Percentiles rank a stretch among this genome's conserved stretches.
These are phyloP conservation scores for Barnettozyma vustinii DNA, from an alignment of 805 yeast species.

Conservation along the genomic window DNA sequence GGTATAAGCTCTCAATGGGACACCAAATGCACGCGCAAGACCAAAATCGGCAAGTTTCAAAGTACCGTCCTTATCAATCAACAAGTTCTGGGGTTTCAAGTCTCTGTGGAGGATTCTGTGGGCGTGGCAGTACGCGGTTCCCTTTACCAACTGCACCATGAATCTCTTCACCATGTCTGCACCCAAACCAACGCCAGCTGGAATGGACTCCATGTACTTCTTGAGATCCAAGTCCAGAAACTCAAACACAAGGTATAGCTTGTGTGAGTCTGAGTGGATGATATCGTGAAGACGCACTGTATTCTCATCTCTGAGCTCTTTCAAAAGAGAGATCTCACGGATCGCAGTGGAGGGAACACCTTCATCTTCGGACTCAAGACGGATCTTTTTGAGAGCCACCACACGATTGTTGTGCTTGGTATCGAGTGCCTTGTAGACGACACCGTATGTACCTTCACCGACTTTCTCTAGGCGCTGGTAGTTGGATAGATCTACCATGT, in stretches of 20 bases:
- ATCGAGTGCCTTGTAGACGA: slow-evolving; percentile 93
- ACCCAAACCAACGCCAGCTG: slow-evolving; percentile 86
- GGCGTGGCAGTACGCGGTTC: slow-evolving; percentile 89
- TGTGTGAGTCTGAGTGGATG: slow-evolving; percentile 91
- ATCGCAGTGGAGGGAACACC: slow-evolving; percentile 99
- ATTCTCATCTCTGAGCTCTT: slow-evolving; percentile 90
- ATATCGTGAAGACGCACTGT: slow-evolving; percentile 89
- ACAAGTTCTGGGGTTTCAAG: slow-evolving; percentile 90
- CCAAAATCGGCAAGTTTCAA: slow-evolving; percentile 91
- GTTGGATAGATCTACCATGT: slow-evolving; percentile 67
- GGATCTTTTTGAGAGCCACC: slow-evolving; percentile 92
- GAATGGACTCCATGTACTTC: slow-evolving; percentile 93
- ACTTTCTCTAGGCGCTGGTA: slow-evolving; percentile 93
- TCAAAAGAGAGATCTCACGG: slow-evolving; percentile 88
- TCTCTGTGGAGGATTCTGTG: slow-evolving; percentile 94
- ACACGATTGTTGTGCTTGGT: slow-evolving; percentile 84
- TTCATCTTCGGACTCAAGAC: slow-evolving; percentile 94
- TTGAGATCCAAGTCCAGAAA: slow-evolving; percentile 91
- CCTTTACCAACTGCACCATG: slow-evolving; percentile 86
- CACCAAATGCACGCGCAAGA: slow-evolving; percentile 94
- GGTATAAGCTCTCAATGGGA: slow-evolving; percentile 92
- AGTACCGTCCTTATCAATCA: slow-evolving; percentile 93
- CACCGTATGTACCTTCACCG: slow-evolving; percentile 93
- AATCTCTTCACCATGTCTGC: slow-evolving; percentile 86
- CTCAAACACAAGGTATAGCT: slow-evolving; percentile 89